Base-by-base conservation (phyloP, 164 flowering plant genomes). In the Magnolia officinalis region DNA sequence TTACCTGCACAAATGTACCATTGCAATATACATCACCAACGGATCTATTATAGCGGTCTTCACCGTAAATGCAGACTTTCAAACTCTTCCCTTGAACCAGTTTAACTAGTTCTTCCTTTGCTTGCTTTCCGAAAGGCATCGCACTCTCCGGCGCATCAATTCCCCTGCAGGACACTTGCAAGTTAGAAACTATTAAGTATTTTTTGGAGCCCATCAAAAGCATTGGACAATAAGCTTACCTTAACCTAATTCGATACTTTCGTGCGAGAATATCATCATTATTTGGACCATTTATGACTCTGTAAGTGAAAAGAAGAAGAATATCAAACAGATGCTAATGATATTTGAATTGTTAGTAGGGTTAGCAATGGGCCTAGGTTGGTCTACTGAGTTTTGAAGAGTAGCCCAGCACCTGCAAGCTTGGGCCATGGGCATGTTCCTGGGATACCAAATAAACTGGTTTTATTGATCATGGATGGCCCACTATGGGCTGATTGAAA, bases 111-210 rank as follows among this genome's bases (percentile, higher is more conserved):
- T 87, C 93, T 31, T 88, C 86, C 76, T 93, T 90, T 3, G 98
- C 94, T 71, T 95, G 88, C 77, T 89, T 80, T 13, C 98, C 98
- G 73, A 82, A 95, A 5, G 96, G 92, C 97, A 93, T 93, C 76
- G 81, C 2, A 78, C 87, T 86, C 84, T 95, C 98, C 10, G 98
- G 98, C 63, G 98, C 93, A 86, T 95, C 98, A 50, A 95, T 93
- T 67, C 98, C 98, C 77, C 97, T 95, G 86, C 74, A 67, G 14
- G 24, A 71, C 16, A 2, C 21, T 24, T 11, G 31, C 20, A 16
- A 16, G 58, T 55, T 16, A 58, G 24, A 21, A 74, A 11, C 31
- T 14, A 21, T 21, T 20, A 64, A 19, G 19, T 4, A 18, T 20
- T 64, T 18, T 6, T 0, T 10, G n/a, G 37, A 55, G 24, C 10